phyloP scores from a whole-genome alignment of 305 asterid genomes.

The Solanum hybrid region DNA sequence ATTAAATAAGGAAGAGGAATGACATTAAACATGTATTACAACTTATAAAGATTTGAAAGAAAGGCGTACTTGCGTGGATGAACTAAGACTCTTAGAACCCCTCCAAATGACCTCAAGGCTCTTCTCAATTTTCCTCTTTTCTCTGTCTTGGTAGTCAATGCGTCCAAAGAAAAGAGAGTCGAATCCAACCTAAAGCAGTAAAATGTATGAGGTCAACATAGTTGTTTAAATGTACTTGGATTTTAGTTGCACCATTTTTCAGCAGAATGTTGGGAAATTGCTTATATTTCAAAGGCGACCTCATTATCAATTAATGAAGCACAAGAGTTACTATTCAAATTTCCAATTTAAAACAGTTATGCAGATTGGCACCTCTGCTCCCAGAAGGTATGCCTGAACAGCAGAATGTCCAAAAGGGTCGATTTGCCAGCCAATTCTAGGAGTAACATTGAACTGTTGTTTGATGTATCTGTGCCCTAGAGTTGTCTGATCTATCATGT shows the following conservation, averaged over 20 bases:
- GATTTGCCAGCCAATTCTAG: slow-evolving; percentile 97
- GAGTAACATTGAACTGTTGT: slow-evolving; percentile 71
- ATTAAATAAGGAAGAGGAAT: not conserved
- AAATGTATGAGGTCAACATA: slow-evolving; percentile 4
- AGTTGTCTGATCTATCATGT: slow-evolving; percentile 97
- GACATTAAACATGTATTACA: not conserved
- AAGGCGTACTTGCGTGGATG: slow-evolving; percentile 68
- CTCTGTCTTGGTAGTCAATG: slow-evolving; percentile 97
- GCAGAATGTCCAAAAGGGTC: slow-evolving; percentile 99
- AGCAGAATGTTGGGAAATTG: not conserved
- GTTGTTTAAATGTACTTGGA: not conserved
- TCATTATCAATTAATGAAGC: not conserved
- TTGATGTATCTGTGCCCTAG: slow-evolving; percentile 74
- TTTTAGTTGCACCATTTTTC: not conserved
- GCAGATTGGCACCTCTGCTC: slow-evolving; percentile 61
- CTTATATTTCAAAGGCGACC: not conserved
- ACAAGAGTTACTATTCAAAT: not conserved
- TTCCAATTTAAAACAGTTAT: not conserved
- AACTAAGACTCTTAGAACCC: slow-evolving; percentile 76
- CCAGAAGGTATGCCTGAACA: slow-evolving; percentile 93
- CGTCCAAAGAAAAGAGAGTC: slow-evolving; percentile 92
- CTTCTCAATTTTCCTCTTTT: slow-evolving; percentile 66
- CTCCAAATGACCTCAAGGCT: slow-evolving; percentile 89
- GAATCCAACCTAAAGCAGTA: slow-evolving; percentile 72
- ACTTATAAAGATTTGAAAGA: not conserved